Evolutionary conservation across 176 grass and related monocot genomes (phyloP).

Genomic region (Hordeum vulgare): DNA sequence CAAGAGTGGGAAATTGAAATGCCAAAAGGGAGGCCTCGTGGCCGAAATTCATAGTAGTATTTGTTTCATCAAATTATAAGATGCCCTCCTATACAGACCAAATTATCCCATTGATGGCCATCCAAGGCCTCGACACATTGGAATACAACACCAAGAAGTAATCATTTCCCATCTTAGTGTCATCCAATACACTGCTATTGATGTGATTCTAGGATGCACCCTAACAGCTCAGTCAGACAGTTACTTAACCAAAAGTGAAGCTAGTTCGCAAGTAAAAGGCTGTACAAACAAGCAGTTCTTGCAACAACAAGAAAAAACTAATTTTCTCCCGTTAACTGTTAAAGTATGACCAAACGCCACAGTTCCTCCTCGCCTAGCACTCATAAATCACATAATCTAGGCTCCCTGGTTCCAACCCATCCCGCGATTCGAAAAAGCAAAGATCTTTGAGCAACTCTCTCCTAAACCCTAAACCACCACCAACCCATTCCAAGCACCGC

Average conservation of each 20-base stretch:
- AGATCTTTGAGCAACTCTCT: neutral
- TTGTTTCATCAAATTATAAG: neutral
- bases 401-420: neutral
- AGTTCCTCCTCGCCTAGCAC: neutral
- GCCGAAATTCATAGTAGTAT: neutral
- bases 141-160: neutral
- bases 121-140: neutral
- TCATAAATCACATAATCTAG: neutral
- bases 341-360: neutral
- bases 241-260: neutral
- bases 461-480: neutral
- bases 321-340: neutral
- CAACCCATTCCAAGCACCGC: neutral
- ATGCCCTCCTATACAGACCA: neutral
- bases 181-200: neutral
- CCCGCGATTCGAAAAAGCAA: neutral
- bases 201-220: neutral
- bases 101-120: neutral
- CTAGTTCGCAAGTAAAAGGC: neutral
- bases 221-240: neutral
- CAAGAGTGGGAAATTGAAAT: neutral
- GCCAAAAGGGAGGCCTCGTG: neutral
- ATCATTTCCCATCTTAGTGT: neutral
- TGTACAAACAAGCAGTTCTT: neutral
- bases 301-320: neutral